Evolutionary conservation across 2,329 filamentous ascomycete species (phyloP), one percentile per base, ranked within the genome.

Genomic region (Stagonosporopsis chrysanthemi): DNA sequence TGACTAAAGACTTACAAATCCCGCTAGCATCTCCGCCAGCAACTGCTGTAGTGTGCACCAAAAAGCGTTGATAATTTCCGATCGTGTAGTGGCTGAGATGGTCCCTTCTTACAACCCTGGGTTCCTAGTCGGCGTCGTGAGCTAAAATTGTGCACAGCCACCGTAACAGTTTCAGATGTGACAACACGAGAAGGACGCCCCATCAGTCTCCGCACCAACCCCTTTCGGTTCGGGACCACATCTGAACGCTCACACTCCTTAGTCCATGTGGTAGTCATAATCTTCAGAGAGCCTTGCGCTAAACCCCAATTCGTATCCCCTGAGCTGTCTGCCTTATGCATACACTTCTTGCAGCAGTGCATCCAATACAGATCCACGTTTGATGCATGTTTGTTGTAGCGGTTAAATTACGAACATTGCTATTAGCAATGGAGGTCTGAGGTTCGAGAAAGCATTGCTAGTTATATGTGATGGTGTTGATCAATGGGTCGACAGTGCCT

Each of bases 301-400:
- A 48, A 48, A 14, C 11, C 11, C 35, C n/a, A 11, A 31, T 29
- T 11, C 45, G 24, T 28, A 23, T 40, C n/a, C 15, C n/a, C 35
- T 28, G 45, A 19, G n/a, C 24, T 48, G 35, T 40, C 45, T 48
- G 35, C 45, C 45, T 48, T 31, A 19, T n/a, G 24, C 5, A 8
- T n/a, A 47, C n/a, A 40, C 9, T 6, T 28, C 15, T 5, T 40
- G 26, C 17, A 17, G 19, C 12, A 40, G 15, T 12, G 35, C 26
- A 19, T 11, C 24, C 17, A 26, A 38, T 17, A 19, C 38, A 19
- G 11, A 4, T 24, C 11, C 24, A 24, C 19, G 14, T 8, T 6
- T 43, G 7, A 28, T 43, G 40, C 40, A 43, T 29, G 24, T 9
- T 29, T 15, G 4, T 24, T 4, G 31, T 15, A 29, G 12, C 11